A percentile compares a stretch with the other conserved stretches of the same genome.
Evolutionary conservation across 2,329 filamentous ascomycete genomes (phyloP).

Genomic region (Berkeleyomyces rouxiae): DNA sequence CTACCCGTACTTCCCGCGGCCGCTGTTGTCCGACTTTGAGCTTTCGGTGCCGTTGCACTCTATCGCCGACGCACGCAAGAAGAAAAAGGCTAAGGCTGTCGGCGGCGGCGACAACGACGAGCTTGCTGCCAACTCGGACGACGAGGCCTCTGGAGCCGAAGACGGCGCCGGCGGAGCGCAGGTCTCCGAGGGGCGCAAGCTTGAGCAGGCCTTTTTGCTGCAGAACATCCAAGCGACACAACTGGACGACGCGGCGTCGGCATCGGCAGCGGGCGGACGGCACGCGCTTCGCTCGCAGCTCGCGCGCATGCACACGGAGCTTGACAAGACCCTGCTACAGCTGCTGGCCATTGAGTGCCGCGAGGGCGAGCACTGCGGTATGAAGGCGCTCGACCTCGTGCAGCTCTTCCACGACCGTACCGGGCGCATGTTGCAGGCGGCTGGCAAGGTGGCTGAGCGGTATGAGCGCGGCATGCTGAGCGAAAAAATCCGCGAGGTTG

Average conservation of each 20-base stretch:
- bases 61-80: slow-evolving; percentile 18
- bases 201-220: slow-evolving; percentile 73
- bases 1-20: slow-evolving; percentile 83
- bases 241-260: slow-evolving; percentile 55
- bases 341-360: slow-evolving; percentile 79
- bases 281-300: slow-evolving; percentile 50
- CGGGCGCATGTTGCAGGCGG: slow-evolving; percentile 82
- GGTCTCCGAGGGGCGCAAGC: slow-evolving; percentile 36
- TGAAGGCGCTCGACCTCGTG: slow-evolving; percentile 88
- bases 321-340: slow-evolving; percentile 82
- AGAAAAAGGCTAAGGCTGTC: slow-evolving; percentile 19
- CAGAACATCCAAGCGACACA: slow-evolving; percentile 56
- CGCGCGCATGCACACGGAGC: slow-evolving; percentile 57
- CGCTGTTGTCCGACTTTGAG: slow-evolving; percentile 81
- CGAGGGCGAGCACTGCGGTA: slow-evolving; percentile 80
- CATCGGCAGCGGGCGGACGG: slow-evolving; percentile 18
- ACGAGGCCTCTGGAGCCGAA: slow-evolving; percentile 21
- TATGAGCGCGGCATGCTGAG: slow-evolving; percentile 67
- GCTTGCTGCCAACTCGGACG: slow-evolving; percentile 19
- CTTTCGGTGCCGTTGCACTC: slow-evolving; percentile 61
- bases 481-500: slow-evolving; percentile 61
- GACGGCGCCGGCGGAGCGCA: slow-evolving; percentile 21
- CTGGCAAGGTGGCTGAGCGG: slow-evolving; percentile 71
- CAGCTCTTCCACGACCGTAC: slow-evolving; percentile 67
- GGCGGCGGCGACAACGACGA: slow-evolving; percentile 22